Evolutionary conservation across 2,329 filamentous ascomycete species (phyloP).

Genomic region (Claviceps digitariae): DNA sequence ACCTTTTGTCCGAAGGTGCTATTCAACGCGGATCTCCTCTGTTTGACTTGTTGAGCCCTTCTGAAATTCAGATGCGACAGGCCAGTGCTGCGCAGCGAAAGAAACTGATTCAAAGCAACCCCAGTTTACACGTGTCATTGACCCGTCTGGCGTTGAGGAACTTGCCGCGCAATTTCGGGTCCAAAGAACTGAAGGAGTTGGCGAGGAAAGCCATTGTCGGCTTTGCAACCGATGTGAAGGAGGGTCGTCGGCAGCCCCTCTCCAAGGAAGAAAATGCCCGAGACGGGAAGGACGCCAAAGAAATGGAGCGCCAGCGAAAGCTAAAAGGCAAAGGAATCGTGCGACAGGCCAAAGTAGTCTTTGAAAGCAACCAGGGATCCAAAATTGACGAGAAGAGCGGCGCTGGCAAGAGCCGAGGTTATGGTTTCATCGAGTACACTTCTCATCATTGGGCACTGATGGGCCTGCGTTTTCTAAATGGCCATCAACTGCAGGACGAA

Average conservation of each 20-base stretch:
- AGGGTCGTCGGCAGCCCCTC: slow-evolving; percentile 58
- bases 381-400: slow-evolving; percentile 69
- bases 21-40: slow-evolving; percentile 66
- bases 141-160: slow-evolving; percentile 88
- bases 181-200: slow-evolving; percentile 81
- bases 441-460: slow-evolving; percentile 90
- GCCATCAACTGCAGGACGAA: slow-evolving; percentile 45
- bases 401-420: slow-evolving; percentile 75
- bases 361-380: slow-evolving; percentile 71
- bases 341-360: slow-evolving; percentile 87
- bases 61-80: slow-evolving; percentile 79
- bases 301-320: slow-evolving; percentile 68
- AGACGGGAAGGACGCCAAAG: slow-evolving; percentile 65
- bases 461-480: slow-evolving; percentile 89
- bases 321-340: slow-evolving; percentile 76
- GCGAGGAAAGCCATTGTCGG: slow-evolving; percentile 87
- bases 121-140: slow-evolving; percentile 73
- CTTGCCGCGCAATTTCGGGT: slow-evolving; percentile 66
- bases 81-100: slow-evolving; percentile 78
- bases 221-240: slow-evolving; percentile 82
- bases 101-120: slow-evolving; percentile 81
- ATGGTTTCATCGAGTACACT: slow-evolving; percentile 94
- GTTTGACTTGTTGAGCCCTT: slow-evolving; percentile 59
- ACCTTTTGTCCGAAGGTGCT: slow-evolving; percentile 74
- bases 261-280: slow-evolving; percentile 82